Base-by-base conservation (phyloP, 371 early-diverging fungal genomes). In the Mucor lusitanicus region DNA sequence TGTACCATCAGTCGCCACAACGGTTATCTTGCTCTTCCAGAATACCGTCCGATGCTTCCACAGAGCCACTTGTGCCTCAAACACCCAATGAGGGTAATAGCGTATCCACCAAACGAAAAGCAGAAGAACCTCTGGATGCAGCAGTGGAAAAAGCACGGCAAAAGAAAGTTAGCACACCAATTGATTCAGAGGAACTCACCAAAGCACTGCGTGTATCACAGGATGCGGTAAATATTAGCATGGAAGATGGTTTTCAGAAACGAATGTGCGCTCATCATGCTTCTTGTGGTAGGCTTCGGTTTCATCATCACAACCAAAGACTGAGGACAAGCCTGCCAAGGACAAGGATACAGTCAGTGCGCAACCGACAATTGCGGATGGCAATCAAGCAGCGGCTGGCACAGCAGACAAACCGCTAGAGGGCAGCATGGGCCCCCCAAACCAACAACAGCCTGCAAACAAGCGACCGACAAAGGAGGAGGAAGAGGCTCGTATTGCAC, bases 401-500 rank as follows among this genome's bases (percentile, higher is more conserved):
- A 8, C 7, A 46, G 21, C 23, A 46, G 21, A 40, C 6, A 40
- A 40, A 40, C 17, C 40, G 17, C 40, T 3, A 1, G 37, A 44
- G 21, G 21, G 46, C 8, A 46, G 11, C 21, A 46, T 46, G 46
- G 46, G 46, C 11, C 46, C 46, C 3, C 46, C 46, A 46, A 6
- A 46, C 3, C 46, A 46, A 46, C 46, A 46, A 3, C 46, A 46
- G 19, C 21, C 57, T 50, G 33, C 17, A 15, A 25, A 27, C 9
- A 59, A 62, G 66, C 58, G 27, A 7, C 28, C 32, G 2, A 53
- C 27, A 2, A 59, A 40, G 37, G 70, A 63, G 39, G 54, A 58
- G 56, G 58, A 66, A 23, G 56, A 39, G 27, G 60, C 61, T 19
- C 40, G 44, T n/a, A 17, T 78, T 3, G 58, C 68, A 17, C 65